Conservation (phyloP, 208 protist species). For the Strigomonas culicis region DNA sequence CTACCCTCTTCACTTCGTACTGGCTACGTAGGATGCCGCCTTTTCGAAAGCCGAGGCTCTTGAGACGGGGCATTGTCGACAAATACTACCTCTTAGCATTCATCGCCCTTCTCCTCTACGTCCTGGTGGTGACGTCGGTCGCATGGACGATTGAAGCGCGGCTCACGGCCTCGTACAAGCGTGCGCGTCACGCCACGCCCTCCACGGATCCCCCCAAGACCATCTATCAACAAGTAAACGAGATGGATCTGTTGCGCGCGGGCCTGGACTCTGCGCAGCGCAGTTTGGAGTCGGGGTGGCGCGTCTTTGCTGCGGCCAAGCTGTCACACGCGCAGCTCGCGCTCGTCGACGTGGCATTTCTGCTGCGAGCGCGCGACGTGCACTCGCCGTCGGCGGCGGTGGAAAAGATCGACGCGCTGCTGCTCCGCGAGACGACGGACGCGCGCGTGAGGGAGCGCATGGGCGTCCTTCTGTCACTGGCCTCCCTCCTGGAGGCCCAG, state of each 20-base stretch:
- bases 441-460: too few species aligned
- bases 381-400: too few species aligned
- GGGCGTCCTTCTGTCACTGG: too few species aligned
- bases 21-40: not conserved
- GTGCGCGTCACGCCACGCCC: not conserved
- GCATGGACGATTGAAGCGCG: not conserved
- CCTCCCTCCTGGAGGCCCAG: too few species aligned
- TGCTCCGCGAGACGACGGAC: too few species aligned
- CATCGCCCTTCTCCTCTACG: not conserved
- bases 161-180: not conserved
- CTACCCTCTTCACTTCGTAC: too few species aligned
- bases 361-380: not conserved
- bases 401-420: too few species aligned
- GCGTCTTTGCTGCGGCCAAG: slow-evolving; percentile 7
- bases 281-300: slow-evolving; percentile 4
- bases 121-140: not conserved
- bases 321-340: slow-evolving; percentile 14
- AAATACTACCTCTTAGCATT: slow-evolving; percentile 1
- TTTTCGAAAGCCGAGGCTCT: not conserved
- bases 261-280: slow-evolving; percentile 16
- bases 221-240: not conserved
- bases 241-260: slow-evolving; percentile 16
- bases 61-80: not conserved
- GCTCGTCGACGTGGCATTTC: slow-evolving; percentile 16
- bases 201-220: not conserved